phyloP scores from a whole-genome alignment of 2,329 filamentous ascomycete genomes.

The Hawksworthiomyces lignivorus region DNA sequence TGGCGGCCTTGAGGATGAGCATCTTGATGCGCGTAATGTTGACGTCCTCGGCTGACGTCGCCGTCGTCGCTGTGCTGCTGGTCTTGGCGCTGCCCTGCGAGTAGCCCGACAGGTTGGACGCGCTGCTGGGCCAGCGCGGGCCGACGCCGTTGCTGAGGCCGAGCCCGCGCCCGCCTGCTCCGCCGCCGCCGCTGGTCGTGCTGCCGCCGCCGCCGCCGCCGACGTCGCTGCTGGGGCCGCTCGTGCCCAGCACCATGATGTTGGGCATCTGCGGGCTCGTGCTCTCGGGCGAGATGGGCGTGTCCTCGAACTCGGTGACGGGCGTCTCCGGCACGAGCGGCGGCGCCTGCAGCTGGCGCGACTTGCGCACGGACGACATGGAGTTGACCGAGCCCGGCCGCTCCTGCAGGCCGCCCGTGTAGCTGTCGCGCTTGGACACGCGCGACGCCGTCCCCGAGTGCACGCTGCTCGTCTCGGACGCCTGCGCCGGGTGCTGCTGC shows the following conservation, averaged over 20 bases:
- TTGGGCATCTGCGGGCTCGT: conserved; percentile 67
- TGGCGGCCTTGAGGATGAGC: conserved; percentile 75
- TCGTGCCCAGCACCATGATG: conserved; percentile 80
- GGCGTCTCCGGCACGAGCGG: conserved; percentile 72
- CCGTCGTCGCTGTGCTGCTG: conserved; percentile 65
- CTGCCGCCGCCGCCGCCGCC: conserved; percentile 37
- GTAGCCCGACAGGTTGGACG: conserved; percentile 71
- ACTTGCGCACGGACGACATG: conserved; percentile 8
- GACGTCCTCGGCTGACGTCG: conserved; percentile 61
- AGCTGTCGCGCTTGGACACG: conserved; percentile 45
- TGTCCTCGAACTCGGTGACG: conserved; percentile 92
- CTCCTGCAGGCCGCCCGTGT: conserved; percentile 40
- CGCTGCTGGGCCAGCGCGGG: conserved; percentile 69
- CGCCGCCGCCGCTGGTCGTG: neutral
- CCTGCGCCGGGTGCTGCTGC: conserved; percentile 35
- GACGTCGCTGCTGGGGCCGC: conserved; percentile 36
- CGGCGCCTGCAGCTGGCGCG: conserved; percentile 40
- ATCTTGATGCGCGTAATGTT: conserved; percentile 72
- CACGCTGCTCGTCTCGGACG: conserved; percentile 28
- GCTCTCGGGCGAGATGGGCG: conserved; percentile 72
- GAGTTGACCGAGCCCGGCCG: conserved; percentile 13
- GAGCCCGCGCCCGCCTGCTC: neutral
- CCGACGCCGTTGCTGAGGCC: conserved; percentile 1
- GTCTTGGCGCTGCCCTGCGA: conserved; percentile 62
- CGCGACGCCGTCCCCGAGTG: conserved; percentile 28